Conservation (phyloP, 441 rosid genomes). For the Syzygium syzygioides region DNA sequence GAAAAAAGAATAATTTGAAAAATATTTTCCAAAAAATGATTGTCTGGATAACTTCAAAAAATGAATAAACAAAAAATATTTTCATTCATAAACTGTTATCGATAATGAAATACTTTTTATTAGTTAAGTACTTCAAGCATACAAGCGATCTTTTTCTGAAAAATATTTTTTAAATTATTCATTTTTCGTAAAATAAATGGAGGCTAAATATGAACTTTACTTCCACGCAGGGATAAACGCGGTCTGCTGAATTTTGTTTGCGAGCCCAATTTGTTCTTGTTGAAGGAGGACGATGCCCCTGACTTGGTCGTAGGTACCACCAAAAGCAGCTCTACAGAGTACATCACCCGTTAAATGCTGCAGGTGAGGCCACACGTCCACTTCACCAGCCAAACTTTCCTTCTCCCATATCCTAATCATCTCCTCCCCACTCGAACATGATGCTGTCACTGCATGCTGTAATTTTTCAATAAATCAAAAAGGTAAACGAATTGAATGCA, state of each 20-base stretch:
- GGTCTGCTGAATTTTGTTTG: neutral
- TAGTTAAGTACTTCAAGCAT: no score
- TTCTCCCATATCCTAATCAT: neutral
- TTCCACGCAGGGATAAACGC: neutral
- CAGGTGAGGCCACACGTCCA: neutral
- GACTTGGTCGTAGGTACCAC: neutral
- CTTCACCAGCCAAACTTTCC: neutral
- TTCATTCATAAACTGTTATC: no score
- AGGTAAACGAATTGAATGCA: neutral
- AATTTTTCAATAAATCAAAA: neutral
- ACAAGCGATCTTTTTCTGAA: no score
- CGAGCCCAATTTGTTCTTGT: neutral
- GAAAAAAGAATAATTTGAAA: no score
- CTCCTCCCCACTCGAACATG: neutral
- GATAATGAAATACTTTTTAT: no score
- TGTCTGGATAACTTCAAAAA: no score
- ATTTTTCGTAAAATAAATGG: no score
- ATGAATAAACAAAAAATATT: no score
- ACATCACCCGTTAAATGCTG: neutral
- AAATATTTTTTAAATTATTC: no score
- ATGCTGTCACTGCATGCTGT: neutral
- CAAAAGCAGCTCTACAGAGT: neutral
- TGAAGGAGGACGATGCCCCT: neutral
- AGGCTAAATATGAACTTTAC: neutral
- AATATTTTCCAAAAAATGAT: no score